Percentiles rank a stretch among this genome's conserved stretches.
These are phyloP conservation scores for Daldinia sp. DNA, from an alignment of 2,329 filamentous ascomycete genomes.

Conservation along the genomic window DNA sequence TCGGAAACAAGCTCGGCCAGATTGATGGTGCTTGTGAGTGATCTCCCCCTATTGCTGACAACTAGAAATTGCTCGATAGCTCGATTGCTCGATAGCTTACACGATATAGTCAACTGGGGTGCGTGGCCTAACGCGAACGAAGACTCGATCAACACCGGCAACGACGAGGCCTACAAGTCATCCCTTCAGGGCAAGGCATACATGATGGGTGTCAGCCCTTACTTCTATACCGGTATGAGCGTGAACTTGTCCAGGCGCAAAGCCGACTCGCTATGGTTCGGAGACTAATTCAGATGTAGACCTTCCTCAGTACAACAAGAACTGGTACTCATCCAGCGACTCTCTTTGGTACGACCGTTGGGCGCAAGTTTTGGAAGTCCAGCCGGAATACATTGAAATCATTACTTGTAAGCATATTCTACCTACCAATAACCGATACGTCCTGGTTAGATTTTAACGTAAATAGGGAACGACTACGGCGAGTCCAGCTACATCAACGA, in stretches of 20 bases:
- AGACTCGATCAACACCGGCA: conserved; percentile 49
- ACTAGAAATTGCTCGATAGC: neutral
- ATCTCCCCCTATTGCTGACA: neutral
- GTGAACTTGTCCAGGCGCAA: neutral
- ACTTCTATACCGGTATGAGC: conserved; percentile 50
- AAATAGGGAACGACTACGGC: conserved; percentile 64
- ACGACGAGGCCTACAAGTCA: conserved; percentile 52
- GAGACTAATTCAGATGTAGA: conserved; percentile 39
- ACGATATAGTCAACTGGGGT: conserved; percentile 55
- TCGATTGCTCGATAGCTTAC: conserved; percentile 28
- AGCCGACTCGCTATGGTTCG: neutral
- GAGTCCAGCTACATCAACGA: conserved; percentile 66
- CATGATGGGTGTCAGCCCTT: conserved; percentile 58
- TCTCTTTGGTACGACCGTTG: conserved; percentile 64
- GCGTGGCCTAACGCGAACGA: conserved; percentile 57
- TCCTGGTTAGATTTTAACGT: conserved; percentile 11
- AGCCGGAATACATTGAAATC: conserved; percentile 62
- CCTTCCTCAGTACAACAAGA: conserved; percentile 59
- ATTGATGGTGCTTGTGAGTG: conserved; percentile 46
- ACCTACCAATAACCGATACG: neutral
- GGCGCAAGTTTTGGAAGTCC: conserved; percentile 59
- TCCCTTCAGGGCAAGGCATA: conserved; percentile 54
- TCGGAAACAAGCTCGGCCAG: conserved; percentile 36
- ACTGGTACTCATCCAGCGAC: conserved; percentile 63
- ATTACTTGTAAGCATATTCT: conserved; percentile 55